Evolutionary conservation across 805 yeast genomes (phyloP).

Genomic region (Sporopachydermia lactativora): DNA sequence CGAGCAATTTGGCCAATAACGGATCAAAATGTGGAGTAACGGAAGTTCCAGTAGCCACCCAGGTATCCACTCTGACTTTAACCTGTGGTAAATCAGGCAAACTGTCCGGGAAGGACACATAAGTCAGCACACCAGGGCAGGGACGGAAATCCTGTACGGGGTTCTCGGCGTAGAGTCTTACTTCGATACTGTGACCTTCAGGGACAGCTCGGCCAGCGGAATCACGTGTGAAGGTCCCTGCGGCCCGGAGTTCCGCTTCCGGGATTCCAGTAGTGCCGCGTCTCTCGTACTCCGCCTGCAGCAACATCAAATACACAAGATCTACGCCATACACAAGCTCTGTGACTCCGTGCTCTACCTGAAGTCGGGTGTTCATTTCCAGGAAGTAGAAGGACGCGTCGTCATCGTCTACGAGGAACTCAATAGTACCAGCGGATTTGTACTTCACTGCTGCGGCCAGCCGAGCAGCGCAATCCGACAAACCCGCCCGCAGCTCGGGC

Average conservation of each 20-base stretch:
- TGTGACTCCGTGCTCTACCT: slow-evolving; percentile 20
- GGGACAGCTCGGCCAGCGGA: slow-evolving; percentile 12
- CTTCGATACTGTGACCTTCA: slow-evolving; percentile 18
- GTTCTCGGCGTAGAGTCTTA: slow-evolving; percentile 17
- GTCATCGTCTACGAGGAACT: slow-evolving; percentile 17
- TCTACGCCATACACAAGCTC: slow-evolving; percentile 16
- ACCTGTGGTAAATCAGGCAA: slow-evolving; percentile 25
- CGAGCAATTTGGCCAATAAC: slow-evolving; percentile 16
- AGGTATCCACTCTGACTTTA: slow-evolving; percentile 15
- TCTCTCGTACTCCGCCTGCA: slow-evolving; percentile 16
- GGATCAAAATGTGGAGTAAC: slow-evolving; percentile 19
- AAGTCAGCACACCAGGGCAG: slow-evolving; percentile 16
- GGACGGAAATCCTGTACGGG: slow-evolving; percentile 17
- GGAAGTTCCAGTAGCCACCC: slow-evolving; percentile 16
- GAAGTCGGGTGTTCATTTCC: slow-evolving; percentile 19
- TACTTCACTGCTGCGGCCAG: slow-evolving; percentile 15
- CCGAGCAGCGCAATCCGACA: slow-evolving; percentile 12
- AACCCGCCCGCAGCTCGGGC: slow-evolving; percentile 10
- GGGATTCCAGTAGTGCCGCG: slow-evolving; percentile 13
- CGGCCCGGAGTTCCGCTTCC: slow-evolving; percentile 5
- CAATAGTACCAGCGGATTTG: slow-evolving; percentile 19
- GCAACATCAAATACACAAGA: slow-evolving; percentile 15
- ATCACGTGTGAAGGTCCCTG: slow-evolving; percentile 5
- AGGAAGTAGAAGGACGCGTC: slow-evolving; percentile 15
- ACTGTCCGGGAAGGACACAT: slow-evolving; percentile 11